These are phyloP conservation scores for Neurospora sp. DNA, from an alignment of 2,329 filamentous ascomycete species.

Conservation along the genomic window DNA sequence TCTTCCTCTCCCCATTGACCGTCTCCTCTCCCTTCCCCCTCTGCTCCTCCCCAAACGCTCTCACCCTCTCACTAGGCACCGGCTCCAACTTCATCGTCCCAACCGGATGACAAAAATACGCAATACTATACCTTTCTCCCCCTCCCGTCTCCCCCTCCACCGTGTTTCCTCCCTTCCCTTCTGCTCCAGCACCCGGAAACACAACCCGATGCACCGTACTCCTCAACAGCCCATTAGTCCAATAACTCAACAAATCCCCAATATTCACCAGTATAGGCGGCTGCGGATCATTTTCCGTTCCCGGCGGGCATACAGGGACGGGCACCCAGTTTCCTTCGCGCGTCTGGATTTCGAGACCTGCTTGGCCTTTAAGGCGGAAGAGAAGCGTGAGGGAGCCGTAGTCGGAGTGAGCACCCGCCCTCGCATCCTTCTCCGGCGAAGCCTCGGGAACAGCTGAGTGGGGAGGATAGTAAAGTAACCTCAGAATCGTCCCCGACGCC, in stretches of 20 bases:
- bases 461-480: constrained; percentile 64
- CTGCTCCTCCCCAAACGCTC: constrained; percentile 25
- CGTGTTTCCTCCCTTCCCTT: constrained; percentile 23
- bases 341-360: constrained; percentile 74
- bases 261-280: constrained; percentile 78
- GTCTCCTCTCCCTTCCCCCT: constrained; percentile 24
- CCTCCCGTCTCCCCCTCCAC: constrained; percentile 35
- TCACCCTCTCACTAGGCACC: constrained; percentile 51
- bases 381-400: constrained; percentile 66
- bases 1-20: constrained; percentile 41
- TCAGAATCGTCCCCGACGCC: constrained; percentile 49
- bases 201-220: constrained; percentile 85
- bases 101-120: constrained; percentile 58
- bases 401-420: constrained; percentile 87
- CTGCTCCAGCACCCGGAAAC: constrained; percentile 42
- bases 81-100: constrained; percentile 40
- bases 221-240: constrained; percentile 81
- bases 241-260: constrained; percentile 63
- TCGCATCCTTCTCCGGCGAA: constrained; percentile 39
- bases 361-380: constrained; percentile 77
- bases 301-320: constrained; percentile 55
- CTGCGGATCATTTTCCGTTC: constrained; percentile 45
- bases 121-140: constrained; percentile 53
- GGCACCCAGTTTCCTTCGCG: constrained; percentile 46
- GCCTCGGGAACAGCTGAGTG: too few species aligned